Percentiles rank a stretch among this genome's conserved stretches.
These are phyloP conservation scores for Mucor lusitanicus DNA, from an alignment of 371 early-diverging fungal species.

Conservation along the genomic window DNA sequence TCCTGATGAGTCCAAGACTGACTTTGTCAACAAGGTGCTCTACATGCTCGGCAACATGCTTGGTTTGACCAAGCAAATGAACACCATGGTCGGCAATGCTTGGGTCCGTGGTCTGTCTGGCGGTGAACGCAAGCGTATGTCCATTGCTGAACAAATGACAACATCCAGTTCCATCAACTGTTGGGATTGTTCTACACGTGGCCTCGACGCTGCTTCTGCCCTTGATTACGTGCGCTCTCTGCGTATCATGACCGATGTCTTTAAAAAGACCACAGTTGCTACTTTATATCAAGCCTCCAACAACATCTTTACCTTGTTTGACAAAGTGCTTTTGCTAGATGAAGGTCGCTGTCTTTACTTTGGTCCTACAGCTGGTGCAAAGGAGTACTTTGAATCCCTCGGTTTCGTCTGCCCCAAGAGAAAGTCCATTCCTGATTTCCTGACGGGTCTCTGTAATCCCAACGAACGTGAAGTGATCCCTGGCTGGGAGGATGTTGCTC, in stretches of 20 bases:
- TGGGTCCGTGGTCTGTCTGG: constrained; percentile 70
- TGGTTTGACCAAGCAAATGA: constrained; percentile 60
- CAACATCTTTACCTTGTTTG: constrained; percentile 64
- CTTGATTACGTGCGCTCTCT: constrained; percentile 64
- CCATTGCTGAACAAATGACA: constrained; percentile 77
- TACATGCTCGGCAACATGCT: constrained; percentile 53
- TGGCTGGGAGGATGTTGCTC: constrained; percentile 56
- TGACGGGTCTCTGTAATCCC: constrained; percentile 70
- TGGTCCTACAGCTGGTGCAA: constrained; percentile 54
- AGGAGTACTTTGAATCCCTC: constrained; percentile 52
- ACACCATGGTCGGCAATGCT: constrained; percentile 77
- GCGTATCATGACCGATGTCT: constrained; percentile 54
- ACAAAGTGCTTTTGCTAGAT: constrained; percentile 63
- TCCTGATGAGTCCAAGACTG: constrained; percentile 31
- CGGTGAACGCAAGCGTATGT: constrained; percentile 77
- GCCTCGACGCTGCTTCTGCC: constrained; percentile 81
- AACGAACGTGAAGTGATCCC: constrained; percentile 61
- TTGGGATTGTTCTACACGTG: constrained; percentile 78
- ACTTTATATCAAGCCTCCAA: constrained; percentile 69
- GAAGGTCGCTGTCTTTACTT: constrained; percentile 68
- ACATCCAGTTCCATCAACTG: constrained; percentile 64
- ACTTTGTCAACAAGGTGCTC: constrained; percentile 37
- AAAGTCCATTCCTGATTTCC: constrained; percentile 80
- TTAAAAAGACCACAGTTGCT: constrained; percentile 58
- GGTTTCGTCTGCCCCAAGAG: constrained; percentile 74